These are phyloP conservation scores for Tuber melanosporum DNA, from an alignment of 495 filamentous ascomycete species.

Conservation along the genomic window DNA sequence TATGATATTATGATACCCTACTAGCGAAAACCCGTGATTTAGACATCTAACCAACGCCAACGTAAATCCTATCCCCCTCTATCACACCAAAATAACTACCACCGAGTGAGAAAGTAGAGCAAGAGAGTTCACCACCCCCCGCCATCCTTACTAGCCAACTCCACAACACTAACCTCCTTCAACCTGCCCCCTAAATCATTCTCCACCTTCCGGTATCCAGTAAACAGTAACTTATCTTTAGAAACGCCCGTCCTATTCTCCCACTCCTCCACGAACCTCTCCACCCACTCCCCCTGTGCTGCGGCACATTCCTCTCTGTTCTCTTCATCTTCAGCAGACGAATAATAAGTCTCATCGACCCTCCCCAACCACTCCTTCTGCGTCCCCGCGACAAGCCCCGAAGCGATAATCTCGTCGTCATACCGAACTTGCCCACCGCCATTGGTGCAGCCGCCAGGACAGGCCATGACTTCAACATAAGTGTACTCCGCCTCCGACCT, in stretches of 20 bases:
- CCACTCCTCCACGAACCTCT: constrained; percentile 50
- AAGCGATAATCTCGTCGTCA: constrained; percentile 55
- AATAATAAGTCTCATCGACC: constrained; percentile 94
- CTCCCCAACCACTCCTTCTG: constrained; percentile 79
- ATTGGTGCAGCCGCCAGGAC: constrained; percentile 95
- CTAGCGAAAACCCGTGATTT: neutral
- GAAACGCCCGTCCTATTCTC: constrained; percentile 59
- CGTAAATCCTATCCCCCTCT: neutral
- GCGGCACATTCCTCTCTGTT: constrained; percentile 37
- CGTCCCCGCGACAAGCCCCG: constrained; percentile 59
- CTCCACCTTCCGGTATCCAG: constrained; percentile 81
- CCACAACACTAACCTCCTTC: constrained; percentile 65
- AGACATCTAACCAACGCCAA: neutral
- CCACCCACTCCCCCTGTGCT: constrained; percentile 18
- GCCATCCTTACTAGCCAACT: constrained; percentile 85
- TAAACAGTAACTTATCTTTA: constrained; percentile 68
- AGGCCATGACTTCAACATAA: constrained; percentile 98
- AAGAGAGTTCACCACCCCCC: constrained; percentile 69
- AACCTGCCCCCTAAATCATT: constrained; percentile 76
- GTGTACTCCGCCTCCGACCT: constrained; percentile 48
- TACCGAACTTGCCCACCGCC: constrained; percentile 91
- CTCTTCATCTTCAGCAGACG: constrained; percentile 57
- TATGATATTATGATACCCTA: neutral
- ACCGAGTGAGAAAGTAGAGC: neutral
- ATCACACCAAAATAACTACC: neutral